A percentile compares a stretch with the other conserved stretches of the same genome.
Conservation (phyloP, 2,329 filamentous ascomycete species). For the Neofusicoccum parvum region DNA sequence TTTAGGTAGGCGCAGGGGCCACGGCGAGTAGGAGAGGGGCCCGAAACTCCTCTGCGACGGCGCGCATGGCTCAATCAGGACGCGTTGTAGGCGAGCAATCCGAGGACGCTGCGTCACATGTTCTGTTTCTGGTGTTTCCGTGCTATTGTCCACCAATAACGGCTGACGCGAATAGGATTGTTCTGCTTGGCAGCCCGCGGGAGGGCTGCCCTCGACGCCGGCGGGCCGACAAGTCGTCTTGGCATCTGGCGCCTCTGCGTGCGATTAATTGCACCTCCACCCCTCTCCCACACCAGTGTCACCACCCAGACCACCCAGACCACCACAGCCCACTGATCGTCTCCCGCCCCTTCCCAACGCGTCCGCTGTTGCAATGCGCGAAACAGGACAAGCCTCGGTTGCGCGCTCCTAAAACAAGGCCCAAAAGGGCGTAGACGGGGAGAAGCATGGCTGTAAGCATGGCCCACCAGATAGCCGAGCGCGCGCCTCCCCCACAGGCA, state of each 20-base stretch:
- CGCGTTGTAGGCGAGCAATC: background rate
- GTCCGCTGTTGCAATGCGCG: conserved; percentile 2
- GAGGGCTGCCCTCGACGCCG: background rate
- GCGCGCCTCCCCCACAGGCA: conserved; percentile 11
- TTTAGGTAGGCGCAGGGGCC: background rate
- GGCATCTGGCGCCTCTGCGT: conserved; percentile 10
- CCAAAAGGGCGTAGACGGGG: background rate
- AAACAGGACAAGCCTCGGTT: conserved; percentile 18
- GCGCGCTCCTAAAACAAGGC: conserved; percentile 8
- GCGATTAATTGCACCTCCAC: conserved; percentile 21
- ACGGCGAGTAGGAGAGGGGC: conserved; percentile 7
- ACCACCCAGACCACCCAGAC: background rate
- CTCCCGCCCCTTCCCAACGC: conserved; percentile 13
- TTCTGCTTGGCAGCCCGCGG: background rate
- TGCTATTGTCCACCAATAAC: background rate
- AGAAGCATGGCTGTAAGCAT: conserved; percentile 17
- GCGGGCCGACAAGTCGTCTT: conserved; percentile 14
- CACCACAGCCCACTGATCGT: conserved; percentile 7
- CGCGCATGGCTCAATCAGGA: background rate
- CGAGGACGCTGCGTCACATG: background rate
- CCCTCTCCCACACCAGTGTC: conserved; percentile 9
- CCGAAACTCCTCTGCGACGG: conserved; percentile 11
- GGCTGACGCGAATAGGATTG: background rate
- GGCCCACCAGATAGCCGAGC: background rate
- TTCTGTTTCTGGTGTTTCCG: background rate